These are phyloP conservation scores for Aspergillus egyptiacus DNA, from an alignment of 495 filamentous ascomycete genomes.

Conservation along the genomic window DNA sequence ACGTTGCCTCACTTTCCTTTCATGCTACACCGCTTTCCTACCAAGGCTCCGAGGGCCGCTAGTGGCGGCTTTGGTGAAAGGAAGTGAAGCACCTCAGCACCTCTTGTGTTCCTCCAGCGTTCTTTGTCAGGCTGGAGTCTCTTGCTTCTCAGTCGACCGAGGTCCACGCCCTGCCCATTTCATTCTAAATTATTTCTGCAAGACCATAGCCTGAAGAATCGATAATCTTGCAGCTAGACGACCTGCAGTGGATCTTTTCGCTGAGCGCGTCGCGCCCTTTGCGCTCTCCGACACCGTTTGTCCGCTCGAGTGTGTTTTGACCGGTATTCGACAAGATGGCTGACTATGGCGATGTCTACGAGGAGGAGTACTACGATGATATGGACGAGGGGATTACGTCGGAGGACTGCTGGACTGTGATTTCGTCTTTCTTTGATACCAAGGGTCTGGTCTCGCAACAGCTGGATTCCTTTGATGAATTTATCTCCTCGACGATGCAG, in stretches of 20 bases:
- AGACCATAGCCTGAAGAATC: not conserved
- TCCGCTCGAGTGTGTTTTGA: constrained; percentile 6
- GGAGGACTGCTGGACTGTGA: constrained; percentile 97
- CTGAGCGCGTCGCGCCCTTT: constrained; percentile 29
- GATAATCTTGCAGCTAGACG: constrained; percentile 9
- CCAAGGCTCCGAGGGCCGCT: constrained; percentile 19
- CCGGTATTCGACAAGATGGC: constrained; percentile 39
- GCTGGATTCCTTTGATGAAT: constrained; percentile 97
- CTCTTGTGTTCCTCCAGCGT: constrained; percentile 17
- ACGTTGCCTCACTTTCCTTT: not conserved
- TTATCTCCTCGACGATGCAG: constrained; percentile 85
- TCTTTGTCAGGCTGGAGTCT: constrained; percentile 21
- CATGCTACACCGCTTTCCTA: not conserved
- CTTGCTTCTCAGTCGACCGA: constrained; percentile 16
- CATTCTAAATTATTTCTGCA: not conserved
- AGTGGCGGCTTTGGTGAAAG: constrained; percentile 25
- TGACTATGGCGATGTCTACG: constrained; percentile 46
- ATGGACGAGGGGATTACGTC: constrained; percentile 66
- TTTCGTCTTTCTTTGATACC: constrained; percentile 88
- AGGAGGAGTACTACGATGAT: constrained; percentile 53
- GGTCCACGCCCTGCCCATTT: constrained; percentile 15
- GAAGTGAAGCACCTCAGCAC: constrained; percentile 8
- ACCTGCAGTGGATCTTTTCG: constrained; percentile 14
- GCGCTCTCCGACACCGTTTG: constrained; percentile 22
- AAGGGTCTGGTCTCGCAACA: constrained; percentile 98